A percentile compares a stretch with the other conserved stretches of the same genome.
Evolutionary conservation across 164 flowering plant species (phyloP).

Genomic region (Nymphaea thermarum): DNA sequence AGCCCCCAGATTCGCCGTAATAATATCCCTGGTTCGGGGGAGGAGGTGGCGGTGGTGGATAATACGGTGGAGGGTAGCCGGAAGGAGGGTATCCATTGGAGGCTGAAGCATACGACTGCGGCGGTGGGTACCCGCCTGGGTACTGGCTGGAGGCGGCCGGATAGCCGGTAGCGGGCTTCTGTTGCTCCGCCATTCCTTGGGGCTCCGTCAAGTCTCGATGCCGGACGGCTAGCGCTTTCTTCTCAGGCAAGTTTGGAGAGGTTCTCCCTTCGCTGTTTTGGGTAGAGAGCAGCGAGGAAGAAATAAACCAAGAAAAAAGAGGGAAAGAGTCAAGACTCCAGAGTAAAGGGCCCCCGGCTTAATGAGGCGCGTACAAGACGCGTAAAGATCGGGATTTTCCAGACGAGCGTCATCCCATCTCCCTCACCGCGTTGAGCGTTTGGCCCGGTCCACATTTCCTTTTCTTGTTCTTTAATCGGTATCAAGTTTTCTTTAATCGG

Average conservation of each 20-base stretch:
- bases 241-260: no score
- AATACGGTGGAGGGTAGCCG: slow-evolving; percentile 1
- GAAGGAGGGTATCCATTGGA: slow-evolving; percentile 1
- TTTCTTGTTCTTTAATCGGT: no score
- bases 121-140: slow-evolving; percentile 6
- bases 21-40: neutral
- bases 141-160: slow-evolving; percentile 2
- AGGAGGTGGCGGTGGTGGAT: slow-evolving; percentile 7
- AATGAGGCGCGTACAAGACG: no score
- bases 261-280: neutral
- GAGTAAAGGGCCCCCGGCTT: neutral
- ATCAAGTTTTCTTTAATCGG: no score
- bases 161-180: slow-evolving; percentile 16
- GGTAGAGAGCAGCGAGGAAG: neutral
- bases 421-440: no score
- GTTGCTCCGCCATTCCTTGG: neutral
- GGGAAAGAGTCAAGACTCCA: neutral
- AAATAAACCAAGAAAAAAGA: neutral
- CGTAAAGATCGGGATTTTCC: no score
- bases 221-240: no score
- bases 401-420: no score
- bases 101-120: slow-evolving; percentile 3
- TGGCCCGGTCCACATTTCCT: no score
- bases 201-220: no score
- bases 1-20: neutral